phyloP scores from a whole-genome alignment of 305 asterid species.

The Rubia tinctorum region DNA sequence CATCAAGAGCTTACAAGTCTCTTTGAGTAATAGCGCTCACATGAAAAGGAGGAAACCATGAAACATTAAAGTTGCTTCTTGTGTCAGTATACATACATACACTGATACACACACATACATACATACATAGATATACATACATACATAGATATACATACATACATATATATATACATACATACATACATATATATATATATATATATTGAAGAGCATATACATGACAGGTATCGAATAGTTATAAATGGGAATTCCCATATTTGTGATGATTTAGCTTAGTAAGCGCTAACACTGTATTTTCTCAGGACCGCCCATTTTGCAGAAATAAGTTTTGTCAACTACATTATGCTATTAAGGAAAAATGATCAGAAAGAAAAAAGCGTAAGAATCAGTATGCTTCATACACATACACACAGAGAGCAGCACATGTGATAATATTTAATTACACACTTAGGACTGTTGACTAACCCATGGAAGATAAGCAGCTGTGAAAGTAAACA shows the following conservation, averaged over 20 bases:
- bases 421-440: background rate
- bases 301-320: background rate
- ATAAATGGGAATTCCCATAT: background rate
- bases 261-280: background rate
- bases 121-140: no score
- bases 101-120: background rate
- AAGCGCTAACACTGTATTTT: background rate
- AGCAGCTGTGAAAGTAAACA: slow-evolving; percentile 97
- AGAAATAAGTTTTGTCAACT: background rate
- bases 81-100: background rate
- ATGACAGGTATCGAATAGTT: background rate
- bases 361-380: background rate
- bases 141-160: no score
- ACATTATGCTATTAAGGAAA: background rate
- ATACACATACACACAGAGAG: background rate
- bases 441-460: background rate
- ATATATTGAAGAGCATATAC: background rate
- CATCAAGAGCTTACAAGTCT: background rate
- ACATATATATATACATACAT: no score
- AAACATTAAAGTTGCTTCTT: background rate
- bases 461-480: slow-evolving; percentile 96
- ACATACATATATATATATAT: no score
- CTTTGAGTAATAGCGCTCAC: background rate
- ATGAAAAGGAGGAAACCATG: background rate
- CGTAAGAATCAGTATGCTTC: background rate